Percentiles rank a stretch among this genome's conserved stretches.
Conservation (phyloP, 2,329 filamentous ascomycete genomes). For the Nigrospora sphaerica region DNA sequence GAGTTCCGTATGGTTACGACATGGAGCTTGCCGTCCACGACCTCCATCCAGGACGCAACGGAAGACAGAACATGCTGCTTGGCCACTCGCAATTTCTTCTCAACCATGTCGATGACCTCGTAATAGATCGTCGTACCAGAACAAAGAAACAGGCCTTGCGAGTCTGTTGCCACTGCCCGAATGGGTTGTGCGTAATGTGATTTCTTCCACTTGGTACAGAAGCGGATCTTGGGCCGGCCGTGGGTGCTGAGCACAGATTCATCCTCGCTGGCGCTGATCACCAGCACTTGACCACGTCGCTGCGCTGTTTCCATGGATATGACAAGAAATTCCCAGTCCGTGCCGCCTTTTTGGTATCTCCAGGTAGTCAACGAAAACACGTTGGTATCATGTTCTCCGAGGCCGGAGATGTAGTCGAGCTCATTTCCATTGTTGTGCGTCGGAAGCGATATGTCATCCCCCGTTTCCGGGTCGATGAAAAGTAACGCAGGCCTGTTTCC, state of each 20-base stretch:
- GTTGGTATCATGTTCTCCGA: conserved; percentile 50
- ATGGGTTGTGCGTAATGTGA: conserved; percentile 38
- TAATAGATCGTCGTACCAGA: conserved; percentile 46
- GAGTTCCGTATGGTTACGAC: conserved; percentile 49
- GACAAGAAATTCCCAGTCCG: conserved; percentile 55
- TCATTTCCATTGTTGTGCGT: conserved; percentile 25
- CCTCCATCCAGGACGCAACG: conserved; percentile 39
- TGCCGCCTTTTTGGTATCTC: conserved; percentile 49
- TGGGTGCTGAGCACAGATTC: conserved; percentile 9
- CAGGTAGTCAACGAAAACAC: conserved; percentile 59
- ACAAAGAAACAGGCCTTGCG: conserved; percentile 50
- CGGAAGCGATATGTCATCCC: conserved; percentile 41
- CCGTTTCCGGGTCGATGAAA: conserved; percentile 51
- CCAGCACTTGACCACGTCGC: conserved; percentile 42
- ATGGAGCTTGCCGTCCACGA: conserved; percentile 39
- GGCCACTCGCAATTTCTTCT: conserved; percentile 42
- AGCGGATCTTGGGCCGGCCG: conserved; percentile 32
- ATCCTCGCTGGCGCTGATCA: conserved; percentile 40
- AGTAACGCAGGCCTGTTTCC: conserved; percentile 36
- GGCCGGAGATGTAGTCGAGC: conserved; percentile 43
- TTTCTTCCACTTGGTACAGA: conserved; percentile 46
- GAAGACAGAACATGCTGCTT: conserved; percentile 45
- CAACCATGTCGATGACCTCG: conserved; percentile 41
- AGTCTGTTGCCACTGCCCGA: conserved; percentile 47
- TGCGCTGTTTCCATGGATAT: conserved; percentile 37